These are phyloP conservation scores for Fraxinus floribunda DNA, from an alignment of 305 asterid genomes.

Conservation along the genomic window DNA sequence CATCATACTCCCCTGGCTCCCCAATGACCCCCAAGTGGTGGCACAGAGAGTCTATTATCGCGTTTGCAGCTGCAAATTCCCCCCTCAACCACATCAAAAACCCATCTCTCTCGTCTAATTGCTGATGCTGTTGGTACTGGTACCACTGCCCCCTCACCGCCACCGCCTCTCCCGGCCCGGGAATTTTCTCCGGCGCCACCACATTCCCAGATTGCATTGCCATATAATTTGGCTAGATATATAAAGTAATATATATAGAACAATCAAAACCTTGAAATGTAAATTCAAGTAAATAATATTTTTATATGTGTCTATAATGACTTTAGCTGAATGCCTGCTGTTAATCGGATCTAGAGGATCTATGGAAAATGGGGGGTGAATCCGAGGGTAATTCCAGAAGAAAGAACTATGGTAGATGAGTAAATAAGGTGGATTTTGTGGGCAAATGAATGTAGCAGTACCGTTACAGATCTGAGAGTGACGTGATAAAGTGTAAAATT, in stretches of 20 bases:
- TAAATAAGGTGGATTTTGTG: conserved; percentile 13
- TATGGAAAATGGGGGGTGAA: conserved; percentile 1
- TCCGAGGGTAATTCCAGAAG: neutral
- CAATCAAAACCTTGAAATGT: neutral
- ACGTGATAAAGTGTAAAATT: conserved; percentile 29
- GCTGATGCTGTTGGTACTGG: conserved; percentile 46
- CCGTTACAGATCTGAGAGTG: conserved; percentile 43
- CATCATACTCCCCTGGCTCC: conserved; percentile 75
- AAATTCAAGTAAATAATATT: conserved; percentile 7
- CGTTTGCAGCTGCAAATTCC: conserved; percentile 90
- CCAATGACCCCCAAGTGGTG: conserved; percentile 71
- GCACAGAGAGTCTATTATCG: conserved; percentile 83
- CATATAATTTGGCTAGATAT: conserved; percentile 27
- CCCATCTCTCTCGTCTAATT: conserved; percentile 72
- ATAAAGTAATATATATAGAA: neutral
- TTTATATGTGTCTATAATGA: conserved; percentile 11
- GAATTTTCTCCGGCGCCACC: conserved; percentile 60
- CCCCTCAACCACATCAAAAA: conserved; percentile 75
- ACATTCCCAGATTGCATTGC: conserved; percentile 69
- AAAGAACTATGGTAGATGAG: conserved; percentile 23
- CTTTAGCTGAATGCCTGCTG: conserved; percentile 31
- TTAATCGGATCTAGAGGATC: conserved; percentile 40
- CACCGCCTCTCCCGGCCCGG: conserved; percentile 28
- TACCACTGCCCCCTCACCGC: conserved; percentile 53
- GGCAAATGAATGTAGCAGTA: conserved; percentile 4